Evolutionary conservation across 176 grass and related monocot genomes (phyloP).

Genomic region (Avena eriantha): DNA sequence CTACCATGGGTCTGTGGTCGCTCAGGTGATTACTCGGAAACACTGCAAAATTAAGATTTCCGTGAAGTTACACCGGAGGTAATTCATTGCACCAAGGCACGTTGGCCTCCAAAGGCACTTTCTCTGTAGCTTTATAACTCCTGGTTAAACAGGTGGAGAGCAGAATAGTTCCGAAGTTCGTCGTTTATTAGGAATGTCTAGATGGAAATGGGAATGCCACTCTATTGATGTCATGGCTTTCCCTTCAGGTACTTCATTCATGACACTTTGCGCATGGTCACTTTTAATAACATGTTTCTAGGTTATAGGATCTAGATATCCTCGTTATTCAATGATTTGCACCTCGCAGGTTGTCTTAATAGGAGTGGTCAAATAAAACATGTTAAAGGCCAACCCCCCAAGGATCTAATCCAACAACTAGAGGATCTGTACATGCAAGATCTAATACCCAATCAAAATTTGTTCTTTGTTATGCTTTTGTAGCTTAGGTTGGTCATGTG

Average conservation of each 20-base stretch:
- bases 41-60: too few relatives aligned
- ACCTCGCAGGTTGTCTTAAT: constrained; percentile 76
- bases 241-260: constrained; percentile 69
- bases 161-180: too few relatives aligned
- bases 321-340: not conserved
- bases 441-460: constrained; percentile 44
- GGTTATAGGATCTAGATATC: not conserved
- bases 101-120: too few relatives aligned
- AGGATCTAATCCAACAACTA: constrained; percentile 76
- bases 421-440: constrained; percentile 81
- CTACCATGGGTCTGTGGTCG: too few relatives aligned
- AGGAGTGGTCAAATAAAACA: constrained; percentile 91
- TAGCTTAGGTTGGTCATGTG: not conserved
- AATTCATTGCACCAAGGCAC: too few relatives aligned
- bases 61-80: too few relatives aligned
- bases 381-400: constrained; percentile 66
- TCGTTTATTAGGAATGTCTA: constrained; percentile 78
- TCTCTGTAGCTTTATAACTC: too few relatives aligned
- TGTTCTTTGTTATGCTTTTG: not conserved
- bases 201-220: constrained; percentile 89
- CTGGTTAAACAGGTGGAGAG: too few relatives aligned
- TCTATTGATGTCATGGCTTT: constrained; percentile 97
- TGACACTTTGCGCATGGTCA: not conserved
- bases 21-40: too few relatives aligned
- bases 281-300: not conserved